Conservation (phyloP, 1,284 basidiomycete species). For the Schizopora paradoxa region DNA sequence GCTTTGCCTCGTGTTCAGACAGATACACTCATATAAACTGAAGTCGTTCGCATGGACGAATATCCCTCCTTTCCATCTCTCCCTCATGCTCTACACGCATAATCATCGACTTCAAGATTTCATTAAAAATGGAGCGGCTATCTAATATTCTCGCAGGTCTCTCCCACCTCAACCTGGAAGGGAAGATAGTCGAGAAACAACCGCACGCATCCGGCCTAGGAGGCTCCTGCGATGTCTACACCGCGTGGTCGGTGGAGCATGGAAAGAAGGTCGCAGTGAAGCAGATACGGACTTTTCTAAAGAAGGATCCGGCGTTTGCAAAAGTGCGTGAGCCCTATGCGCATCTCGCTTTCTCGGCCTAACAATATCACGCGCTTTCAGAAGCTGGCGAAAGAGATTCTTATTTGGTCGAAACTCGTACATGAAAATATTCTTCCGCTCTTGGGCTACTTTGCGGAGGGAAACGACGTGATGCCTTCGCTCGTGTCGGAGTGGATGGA, state of each 20-base stretch:
- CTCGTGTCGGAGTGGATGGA: constrained; percentile 11
- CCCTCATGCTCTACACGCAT: too few species aligned
- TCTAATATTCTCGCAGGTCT: too few species aligned
- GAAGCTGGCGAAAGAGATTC: constrained; percentile 3
- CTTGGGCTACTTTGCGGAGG: constrained; percentile 1
- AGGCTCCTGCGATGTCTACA: constrained; percentile 2
- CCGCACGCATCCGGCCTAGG: constrained; percentile 1
- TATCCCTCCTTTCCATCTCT: too few species aligned
- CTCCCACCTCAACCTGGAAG: constrained; percentile 1
- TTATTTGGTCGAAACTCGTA: constrained; percentile 6
- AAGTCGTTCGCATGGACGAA: too few species aligned
- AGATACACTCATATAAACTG: too few species aligned
- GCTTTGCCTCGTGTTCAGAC: too few species aligned
- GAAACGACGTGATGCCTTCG: not conserved
- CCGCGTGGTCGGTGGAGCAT: constrained; percentile 1
- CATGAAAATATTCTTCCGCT: constrained; percentile 8
- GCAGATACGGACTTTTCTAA: not conserved
- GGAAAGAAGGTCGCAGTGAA: constrained; percentile 2
- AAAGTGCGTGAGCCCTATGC: not conserved
- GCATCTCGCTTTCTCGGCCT: too few species aligned
- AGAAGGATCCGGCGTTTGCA: not conserved
- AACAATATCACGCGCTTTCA: not conserved
- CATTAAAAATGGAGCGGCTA: too few species aligned
- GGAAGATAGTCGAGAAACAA: constrained; percentile 1
- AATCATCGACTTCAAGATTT: too few species aligned